Evolutionary conservation across 176 grass and related monocot species (phyloP).

Genomic region (sorghum (Sorghum bicolor)): DNA sequence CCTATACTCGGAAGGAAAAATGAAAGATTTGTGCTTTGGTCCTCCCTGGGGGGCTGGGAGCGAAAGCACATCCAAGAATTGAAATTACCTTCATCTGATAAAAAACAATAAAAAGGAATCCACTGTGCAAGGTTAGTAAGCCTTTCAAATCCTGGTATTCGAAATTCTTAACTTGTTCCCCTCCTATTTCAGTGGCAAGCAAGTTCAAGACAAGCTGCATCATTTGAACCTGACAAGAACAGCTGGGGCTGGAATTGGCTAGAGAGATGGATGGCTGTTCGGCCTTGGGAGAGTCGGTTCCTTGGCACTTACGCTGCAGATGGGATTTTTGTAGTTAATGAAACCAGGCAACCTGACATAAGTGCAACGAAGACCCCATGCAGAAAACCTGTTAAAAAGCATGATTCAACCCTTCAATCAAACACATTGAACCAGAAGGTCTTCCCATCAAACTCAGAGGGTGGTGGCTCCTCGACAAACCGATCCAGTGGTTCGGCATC

Average conservation of each 20-base stretch:
- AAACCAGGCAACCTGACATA: conserved; percentile 36
- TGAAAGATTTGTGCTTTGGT: neutral
- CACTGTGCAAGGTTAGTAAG: neutral
- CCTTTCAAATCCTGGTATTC: neutral
- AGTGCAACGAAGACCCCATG: conserved; percentile 39
- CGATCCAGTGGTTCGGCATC: conserved; percentile 25
- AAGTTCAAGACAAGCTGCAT: conserved; percentile 57
- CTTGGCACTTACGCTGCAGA: conserved; percentile 61
- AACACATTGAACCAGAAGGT: conserved; percentile 49
- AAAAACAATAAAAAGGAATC: neutral
- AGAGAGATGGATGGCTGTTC: conserved; percentile 96
- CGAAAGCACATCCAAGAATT: neutral
- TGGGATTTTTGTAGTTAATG: conserved; percentile 30
- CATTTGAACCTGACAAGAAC: conserved; percentile 70
- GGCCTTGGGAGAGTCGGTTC: conserved; percentile 92
- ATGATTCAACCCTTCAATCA: conserved; percentile 43
- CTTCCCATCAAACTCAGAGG: conserved; percentile 43
- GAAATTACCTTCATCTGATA: neutral
- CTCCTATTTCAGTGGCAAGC: conserved; percentile 77
- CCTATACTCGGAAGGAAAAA: neutral
- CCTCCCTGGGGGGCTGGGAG: neutral
- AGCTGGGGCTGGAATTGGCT: conserved; percentile 98
- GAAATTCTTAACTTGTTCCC: neutral
- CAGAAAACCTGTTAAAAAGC: conserved; percentile 49
- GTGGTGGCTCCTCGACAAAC: conserved; percentile 43